Evolutionary conservation across 177 flowering plant species (phyloP).

Genomic region (Vitis hybrid): DNA sequence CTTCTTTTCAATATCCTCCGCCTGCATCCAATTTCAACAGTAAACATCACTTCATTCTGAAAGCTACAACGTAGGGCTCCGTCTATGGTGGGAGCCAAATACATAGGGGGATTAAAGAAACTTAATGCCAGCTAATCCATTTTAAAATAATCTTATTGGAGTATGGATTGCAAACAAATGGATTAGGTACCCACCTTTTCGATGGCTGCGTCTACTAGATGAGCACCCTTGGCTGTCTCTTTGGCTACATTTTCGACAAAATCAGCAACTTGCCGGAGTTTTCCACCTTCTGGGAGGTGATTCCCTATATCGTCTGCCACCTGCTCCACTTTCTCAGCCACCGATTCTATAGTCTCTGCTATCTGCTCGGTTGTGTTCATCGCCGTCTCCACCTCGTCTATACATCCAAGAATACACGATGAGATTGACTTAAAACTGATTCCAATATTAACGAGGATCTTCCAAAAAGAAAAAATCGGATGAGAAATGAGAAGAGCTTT

Average conservation of each 20-base stretch:
- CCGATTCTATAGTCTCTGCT: slow-evolving; percentile 27
- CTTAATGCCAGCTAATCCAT: neutral
- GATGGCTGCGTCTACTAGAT: slow-evolving; percentile 15
- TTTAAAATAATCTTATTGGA: neutral
- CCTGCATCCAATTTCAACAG: slow-evolving; percentile 15
- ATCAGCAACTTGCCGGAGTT: slow-evolving; percentile 11
- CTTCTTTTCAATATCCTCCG: slow-evolving; percentile 19
- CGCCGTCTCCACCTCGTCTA: slow-evolving; percentile 20
- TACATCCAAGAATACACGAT: neutral
- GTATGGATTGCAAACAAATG: neutral
- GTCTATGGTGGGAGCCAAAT: neutral
- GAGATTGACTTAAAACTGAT: neutral
- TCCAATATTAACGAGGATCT: neutral
- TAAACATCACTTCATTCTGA: too few relatives aligned
- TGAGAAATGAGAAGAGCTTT: neutral
- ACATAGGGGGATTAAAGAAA: neutral
- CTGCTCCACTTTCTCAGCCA: slow-evolving; percentile 36
- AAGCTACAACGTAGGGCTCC: too few relatives aligned
- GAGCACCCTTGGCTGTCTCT: slow-evolving; percentile 25
- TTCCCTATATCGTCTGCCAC: slow-evolving; percentile 27
- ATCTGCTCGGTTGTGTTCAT: slow-evolving; percentile 23
- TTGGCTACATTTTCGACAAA: slow-evolving; percentile 27
- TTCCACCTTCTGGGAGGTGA: slow-evolving; percentile 27
- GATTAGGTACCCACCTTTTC: slow-evolving; percentile 26
- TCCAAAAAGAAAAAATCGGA: neutral